Evolutionary conservation across 1,139 yeast genomes (phyloP), one percentile per base, ranked within the genome.

Genomic region (Taiozyma sp.): DNA sequence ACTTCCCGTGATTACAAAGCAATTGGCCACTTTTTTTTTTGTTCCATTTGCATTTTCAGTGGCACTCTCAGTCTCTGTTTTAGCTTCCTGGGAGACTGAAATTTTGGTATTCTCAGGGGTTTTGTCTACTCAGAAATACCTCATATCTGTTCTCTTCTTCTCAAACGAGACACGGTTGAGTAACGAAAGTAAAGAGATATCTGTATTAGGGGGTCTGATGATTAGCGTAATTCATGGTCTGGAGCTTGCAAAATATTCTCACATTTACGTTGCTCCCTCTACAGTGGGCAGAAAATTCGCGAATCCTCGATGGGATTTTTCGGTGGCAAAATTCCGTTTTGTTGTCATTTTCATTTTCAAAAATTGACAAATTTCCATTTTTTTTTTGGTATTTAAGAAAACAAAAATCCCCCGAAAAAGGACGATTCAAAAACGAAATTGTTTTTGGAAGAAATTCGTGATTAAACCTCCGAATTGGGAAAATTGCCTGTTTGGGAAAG

Each of bases 271-370:
- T 32, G 8, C 14, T n/a, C 16, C 9, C 4, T 9, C 19, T 6
- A n/a, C 8, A 6, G 19, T 32, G 6, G 41, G 8, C 11, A 37
- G 41, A 19, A 19, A 32, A 19, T 37, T 37, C 41, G 41, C 41
- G 41, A 21, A 37, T 10, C 6, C 19, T 37, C 22, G 4, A 14
- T 21, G 35, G n/a, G 35, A 32, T 37, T 14, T 30, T 30, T 44
- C 47, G 42, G 50, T 41, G 45, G 45, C 50, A 24, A 44, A 43
- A 39, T 37, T 37, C 19, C 24, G 41, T 16, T 24, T 37, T 35
- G 19, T 24, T 19, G 19, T 19, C 19, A 29, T 30, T 24, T 57
- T 57, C 55, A 57, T 30, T 24, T 57, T 57, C 55, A 57, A 52
- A 52, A 51, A 51, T 19, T 19, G 19, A 19, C 19, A 19, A 19